Conservation (phyloP, 306 rosid species). For the Dryas drummondii region DNA sequence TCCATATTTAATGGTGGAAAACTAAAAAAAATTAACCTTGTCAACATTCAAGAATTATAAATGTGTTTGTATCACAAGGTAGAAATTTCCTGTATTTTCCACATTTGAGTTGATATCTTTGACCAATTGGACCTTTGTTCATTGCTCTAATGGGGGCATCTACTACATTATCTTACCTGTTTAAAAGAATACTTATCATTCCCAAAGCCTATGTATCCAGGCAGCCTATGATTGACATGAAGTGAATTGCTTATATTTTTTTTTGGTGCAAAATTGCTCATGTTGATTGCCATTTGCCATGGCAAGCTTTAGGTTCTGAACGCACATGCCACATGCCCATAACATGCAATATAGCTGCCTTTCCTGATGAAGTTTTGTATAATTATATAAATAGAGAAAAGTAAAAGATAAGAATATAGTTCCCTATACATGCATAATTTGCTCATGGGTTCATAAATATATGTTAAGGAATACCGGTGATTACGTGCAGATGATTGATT, state of each 20-base stretch:
- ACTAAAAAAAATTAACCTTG: too few relatives aligned
- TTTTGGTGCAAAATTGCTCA: too few relatives aligned
- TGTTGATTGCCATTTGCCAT: background rate
- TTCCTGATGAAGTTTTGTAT: background rate
- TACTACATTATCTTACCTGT: too few relatives aligned
- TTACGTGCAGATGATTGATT: background rate
- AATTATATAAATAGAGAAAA: background rate
- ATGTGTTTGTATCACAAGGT: too few relatives aligned
- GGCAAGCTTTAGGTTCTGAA: background rate
- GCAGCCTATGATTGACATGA: background rate
- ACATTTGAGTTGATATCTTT: too few relatives aligned
- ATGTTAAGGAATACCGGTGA: background rate
- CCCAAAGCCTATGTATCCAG: too few relatives aligned
- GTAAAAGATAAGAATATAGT: background rate
- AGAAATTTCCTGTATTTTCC: too few relatives aligned
- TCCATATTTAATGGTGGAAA: too few relatives aligned
- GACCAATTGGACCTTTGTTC: too few relatives aligned
- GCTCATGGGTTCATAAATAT: slow-evolving; percentile 1
- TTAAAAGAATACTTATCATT: too few relatives aligned
- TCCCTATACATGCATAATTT: slow-evolving; percentile 4
- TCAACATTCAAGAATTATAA: too few relatives aligned
- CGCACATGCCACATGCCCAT: slow-evolving; percentile 15
- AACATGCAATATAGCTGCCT: slow-evolving; percentile 18
- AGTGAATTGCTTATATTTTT: background rate
- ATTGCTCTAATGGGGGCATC: too few relatives aligned